Evolutionary conservation across 108 stramenopile genomes (phyloP).

Genomic region (Chaetoceros tenuissimus): DNA sequence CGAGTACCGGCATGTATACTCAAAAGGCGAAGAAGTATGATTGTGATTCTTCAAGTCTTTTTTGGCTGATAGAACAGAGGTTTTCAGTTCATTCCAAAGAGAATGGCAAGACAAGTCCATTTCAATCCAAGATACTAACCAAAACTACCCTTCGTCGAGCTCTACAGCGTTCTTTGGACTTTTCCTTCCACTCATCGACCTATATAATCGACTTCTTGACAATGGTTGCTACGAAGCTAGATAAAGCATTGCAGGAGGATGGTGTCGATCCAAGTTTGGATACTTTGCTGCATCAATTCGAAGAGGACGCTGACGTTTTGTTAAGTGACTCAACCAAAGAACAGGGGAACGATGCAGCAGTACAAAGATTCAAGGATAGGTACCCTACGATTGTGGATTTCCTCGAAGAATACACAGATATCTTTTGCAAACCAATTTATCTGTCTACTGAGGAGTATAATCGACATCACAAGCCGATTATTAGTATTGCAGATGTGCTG

Average conservation of each 20-base stretch:
- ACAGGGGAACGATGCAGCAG: not conserved
- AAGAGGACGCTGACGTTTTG: not conserved
- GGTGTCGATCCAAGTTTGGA: too few relatives aligned
- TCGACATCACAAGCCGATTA: not conserved
- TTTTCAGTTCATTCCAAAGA: not conserved
- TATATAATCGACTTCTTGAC: not conserved
- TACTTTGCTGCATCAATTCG: too few relatives aligned
- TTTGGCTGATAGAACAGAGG: not conserved
- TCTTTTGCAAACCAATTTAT: not conserved
- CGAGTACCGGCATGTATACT: not conserved
- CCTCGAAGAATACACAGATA: conserved; percentile 1
- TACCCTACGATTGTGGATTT: conserved; percentile 6
- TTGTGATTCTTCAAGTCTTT: not conserved
- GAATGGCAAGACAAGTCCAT: not conserved
- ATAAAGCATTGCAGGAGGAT: too few relatives aligned
- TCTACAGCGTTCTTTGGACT: not conserved
- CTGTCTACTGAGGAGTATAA: not conserved
- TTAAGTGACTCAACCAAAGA: not conserved
- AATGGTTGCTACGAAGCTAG: not conserved
- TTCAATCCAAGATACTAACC: not conserved
- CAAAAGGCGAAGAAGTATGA: not conserved
- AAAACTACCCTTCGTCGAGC: not conserved
- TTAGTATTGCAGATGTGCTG: conserved; percentile 3
- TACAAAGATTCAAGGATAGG: not conserved
- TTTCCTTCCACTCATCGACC: not conserved